Conservation (phyloP, 768 basidiomycete species). For the Boletus vermiculosoides region DNA sequence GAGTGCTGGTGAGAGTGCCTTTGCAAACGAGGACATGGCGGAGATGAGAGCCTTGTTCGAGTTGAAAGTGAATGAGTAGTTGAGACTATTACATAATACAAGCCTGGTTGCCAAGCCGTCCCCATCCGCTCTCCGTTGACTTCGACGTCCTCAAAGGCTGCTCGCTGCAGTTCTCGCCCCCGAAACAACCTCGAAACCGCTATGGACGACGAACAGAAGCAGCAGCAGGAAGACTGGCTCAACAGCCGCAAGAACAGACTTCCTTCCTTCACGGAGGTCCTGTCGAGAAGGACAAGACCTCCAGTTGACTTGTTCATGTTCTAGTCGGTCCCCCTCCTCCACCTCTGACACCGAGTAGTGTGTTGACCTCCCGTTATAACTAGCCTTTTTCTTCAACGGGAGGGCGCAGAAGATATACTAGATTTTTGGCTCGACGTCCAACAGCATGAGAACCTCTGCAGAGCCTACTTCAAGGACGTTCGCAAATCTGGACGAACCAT, state of each 20-base stretch:
- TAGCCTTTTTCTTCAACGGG: slow-evolving; percentile 93
- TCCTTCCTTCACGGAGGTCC: slow-evolving; percentile 88
- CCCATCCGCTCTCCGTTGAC: slow-evolving; percentile 19
- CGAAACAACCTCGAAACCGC: slow-evolving; percentile 4
- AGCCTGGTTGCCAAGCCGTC: slow-evolving; percentile 7
- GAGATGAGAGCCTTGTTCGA: slow-evolving; percentile 24
- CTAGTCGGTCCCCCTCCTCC: slow-evolving; percentile 64
- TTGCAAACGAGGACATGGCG: slow-evolving; percentile 62
- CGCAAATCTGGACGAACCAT: slow-evolving; percentile 91
- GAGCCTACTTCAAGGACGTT: slow-evolving; percentile 99
- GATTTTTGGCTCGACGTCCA: slow-evolving; percentile 99
- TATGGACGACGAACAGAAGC: slow-evolving; percentile 55
- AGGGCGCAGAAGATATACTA: slow-evolving; percentile 92
- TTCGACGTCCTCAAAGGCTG: slow-evolving; percentile 14
- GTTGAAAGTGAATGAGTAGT: background rate
- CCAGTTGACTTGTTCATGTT: slow-evolving; percentile 99
- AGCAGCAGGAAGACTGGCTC: slow-evolving; percentile 71
- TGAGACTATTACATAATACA: slow-evolving; percentile 29
- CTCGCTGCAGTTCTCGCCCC: slow-evolving; percentile 15
- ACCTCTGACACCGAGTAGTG: background rate
- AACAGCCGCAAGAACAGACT: slow-evolving; percentile 70
- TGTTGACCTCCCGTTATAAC: slow-evolving; percentile 7
- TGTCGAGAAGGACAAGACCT: slow-evolving; percentile 85
- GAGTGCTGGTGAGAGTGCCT: slow-evolving; percentile 72
- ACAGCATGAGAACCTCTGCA: slow-evolving; percentile 97